Base-by-base conservation (phyloP, 2,329 filamentous ascomycete genomes). In the Neonectria neomacrospora region DNA sequence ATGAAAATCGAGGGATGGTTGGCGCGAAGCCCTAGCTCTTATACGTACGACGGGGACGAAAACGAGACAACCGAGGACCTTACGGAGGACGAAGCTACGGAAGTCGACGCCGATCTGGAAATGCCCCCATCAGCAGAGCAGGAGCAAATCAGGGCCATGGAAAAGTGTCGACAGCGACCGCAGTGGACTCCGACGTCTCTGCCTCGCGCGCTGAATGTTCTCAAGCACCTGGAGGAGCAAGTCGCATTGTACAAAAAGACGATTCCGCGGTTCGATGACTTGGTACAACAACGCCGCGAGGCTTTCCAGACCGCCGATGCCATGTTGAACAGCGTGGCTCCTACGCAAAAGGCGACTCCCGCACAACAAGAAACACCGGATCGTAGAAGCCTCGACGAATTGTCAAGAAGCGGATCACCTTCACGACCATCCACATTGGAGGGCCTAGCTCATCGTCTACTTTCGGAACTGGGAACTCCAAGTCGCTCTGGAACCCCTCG, bases 1-100 rank as follows among this genome's bases (percentile, higher is more conserved):
- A 90, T 97, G 74, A 88, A 90, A 20, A 84, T 97, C 12, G 93
- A 97, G 73, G 91, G 92, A n/a, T 99, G 96, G 95, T 81, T 98
- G 30, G 82, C 95, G 6, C 89, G 93, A 16, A 88, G 90, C 56
- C 91, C 92, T 4, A 82, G 89, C 72, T 80, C 81, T 6, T 91
- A 87, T 62, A 81, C 82, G 9, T 83, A 84, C 51, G 66, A 80
- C 75, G 65, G 84, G 77, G 58, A 82, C 70, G 66, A 83, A 72
- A 72, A 55, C 10, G 7, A 37, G 8, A 55, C 55, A 37, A 55
- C 20, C 6, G 34, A 54, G 9, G 58, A 53, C 12, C 16, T 57
- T 3, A 20, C 47, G 18, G 67, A 64, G 10, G 58, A 66, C 3
- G 66, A 65, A 20, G 55, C 23, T 3, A 41, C 59, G 14, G 71